phyloP scores from a whole-genome alignment of 345 rosid species.

The Leavenworthia alabamica region DNA sequence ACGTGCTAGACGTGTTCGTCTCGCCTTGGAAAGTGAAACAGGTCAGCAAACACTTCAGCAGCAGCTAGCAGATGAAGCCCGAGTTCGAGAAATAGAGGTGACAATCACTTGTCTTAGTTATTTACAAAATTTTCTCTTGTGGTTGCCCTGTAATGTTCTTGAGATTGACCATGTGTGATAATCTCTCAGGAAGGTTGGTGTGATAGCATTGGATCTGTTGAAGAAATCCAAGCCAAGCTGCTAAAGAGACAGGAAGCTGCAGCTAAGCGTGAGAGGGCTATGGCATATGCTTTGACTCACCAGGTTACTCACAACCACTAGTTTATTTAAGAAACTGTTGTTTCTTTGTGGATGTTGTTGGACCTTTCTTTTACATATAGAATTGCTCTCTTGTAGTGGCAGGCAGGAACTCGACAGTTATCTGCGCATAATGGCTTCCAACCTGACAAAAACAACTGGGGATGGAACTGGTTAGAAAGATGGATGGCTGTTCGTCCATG shows the following conservation, averaged over 20 bases:
- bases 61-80: slow-evolving; percentile 69
- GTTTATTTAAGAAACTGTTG: not conserved
- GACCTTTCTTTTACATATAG: not conserved
- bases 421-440: slow-evolving; percentile 57
- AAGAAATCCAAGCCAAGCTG: slow-evolving; percentile 86
- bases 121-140: not conserved
- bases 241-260: slow-evolving; percentile 98
- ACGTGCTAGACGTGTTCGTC: slow-evolving; percentile 92
- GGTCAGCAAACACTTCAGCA: slow-evolving; percentile 68
- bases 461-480: slow-evolving; percentile 99
- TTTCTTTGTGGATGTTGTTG: slow-evolving; percentile 2
- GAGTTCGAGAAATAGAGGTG: slow-evolving; percentile 90
- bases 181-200: slow-evolving; percentile 91
- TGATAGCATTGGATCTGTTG: slow-evolving; percentile 89
- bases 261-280: slow-evolving; percentile 98
- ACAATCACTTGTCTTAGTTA: not conserved
- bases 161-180: slow-evolving; percentile 3
- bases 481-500: slow-evolving; percentile 99
- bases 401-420: slow-evolving; percentile 79
- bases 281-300: slow-evolving; percentile 98
- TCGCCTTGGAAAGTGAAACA: slow-evolving; percentile 86
- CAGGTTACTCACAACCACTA: slow-evolving; percentile 48
- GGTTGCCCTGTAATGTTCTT: not conserved
- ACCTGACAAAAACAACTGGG: slow-evolving; percentile 98
- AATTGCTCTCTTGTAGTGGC: slow-evolving; percentile 61